These are phyloP conservation scores for Amanita rubescens DNA, from an alignment of 768 basidiomycete genomes.

Conservation along the genomic window DNA sequence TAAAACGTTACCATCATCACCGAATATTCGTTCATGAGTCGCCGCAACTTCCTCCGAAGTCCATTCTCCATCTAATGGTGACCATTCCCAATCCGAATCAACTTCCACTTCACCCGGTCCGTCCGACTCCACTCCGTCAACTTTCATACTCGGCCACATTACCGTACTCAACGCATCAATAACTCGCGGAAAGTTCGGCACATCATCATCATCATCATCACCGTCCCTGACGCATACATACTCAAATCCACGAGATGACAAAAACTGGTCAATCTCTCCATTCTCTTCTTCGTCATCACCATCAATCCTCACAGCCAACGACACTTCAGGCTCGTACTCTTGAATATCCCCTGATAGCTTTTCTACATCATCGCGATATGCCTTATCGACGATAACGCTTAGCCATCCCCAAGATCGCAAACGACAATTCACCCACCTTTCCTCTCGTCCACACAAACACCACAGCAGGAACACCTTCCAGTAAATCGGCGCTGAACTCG, in stretches of 20 bases:
- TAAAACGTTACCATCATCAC: conserved; percentile 42
- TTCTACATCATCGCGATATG: conserved; percentile 50
- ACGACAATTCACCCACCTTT: conserved; percentile 52
- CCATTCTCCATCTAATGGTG: conserved; percentile 33
- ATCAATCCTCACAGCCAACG: conserved; percentile 56
- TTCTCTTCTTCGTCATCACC: conserved; percentile 30
- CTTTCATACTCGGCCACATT: conserved; percentile 92
- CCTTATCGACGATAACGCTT: conserved; percentile 30
- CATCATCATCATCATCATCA: conserved; percentile 47
- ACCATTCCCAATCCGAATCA: conserved; percentile 57
- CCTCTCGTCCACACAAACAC: conserved; percentile 65
- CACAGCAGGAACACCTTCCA: conserved; percentile 55
- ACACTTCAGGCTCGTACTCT: conserved; percentile 59
- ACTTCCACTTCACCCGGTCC: conserved; percentile 36
- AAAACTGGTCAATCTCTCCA: conserved; percentile 53
- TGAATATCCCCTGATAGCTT: conserved; percentile 40
- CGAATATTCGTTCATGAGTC: conserved; percentile 46
- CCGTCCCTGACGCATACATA: conserved; percentile 54
- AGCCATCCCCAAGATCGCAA: neutral
- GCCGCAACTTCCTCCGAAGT: conserved; percentile 41
- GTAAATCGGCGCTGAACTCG: conserved; percentile 32
- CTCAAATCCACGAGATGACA: conserved; percentile 69
- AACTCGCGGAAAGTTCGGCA: conserved; percentile 55
- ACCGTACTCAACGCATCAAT: conserved; percentile 77
- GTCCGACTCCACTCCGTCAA: conserved; percentile 55